Evolutionary conservation across 2,329 filamentous ascomycete species (phyloP).

Genomic region (Nothopassalora personata): DNA sequence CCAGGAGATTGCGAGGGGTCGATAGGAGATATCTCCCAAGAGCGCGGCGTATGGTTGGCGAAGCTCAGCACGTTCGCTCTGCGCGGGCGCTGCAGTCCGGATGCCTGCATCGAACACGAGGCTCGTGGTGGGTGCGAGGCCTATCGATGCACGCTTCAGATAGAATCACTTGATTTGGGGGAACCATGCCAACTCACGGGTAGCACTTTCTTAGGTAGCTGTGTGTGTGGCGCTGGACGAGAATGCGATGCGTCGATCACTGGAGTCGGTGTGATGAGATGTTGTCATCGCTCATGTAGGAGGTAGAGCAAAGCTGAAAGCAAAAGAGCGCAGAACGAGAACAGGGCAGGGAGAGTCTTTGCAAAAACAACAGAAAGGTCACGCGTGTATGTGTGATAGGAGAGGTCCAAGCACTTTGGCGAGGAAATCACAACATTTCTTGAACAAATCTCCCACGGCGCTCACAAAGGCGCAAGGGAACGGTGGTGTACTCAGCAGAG

Average conservation of each 20-base stretch:
- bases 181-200: constrained; percentile 14
- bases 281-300: not conserved
- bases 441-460: constrained; percentile 9
- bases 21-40: constrained; percentile 25
- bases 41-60: constrained; percentile 33
- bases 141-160: constrained; percentile 16
- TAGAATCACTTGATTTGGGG: constrained; percentile 14
- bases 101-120: constrained; percentile 33
- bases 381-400: constrained; percentile 13
- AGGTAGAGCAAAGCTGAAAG: constrained; percentile 4
- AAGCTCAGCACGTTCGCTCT: constrained; percentile 24
- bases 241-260: constrained; percentile 19
- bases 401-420: constrained; percentile 3
- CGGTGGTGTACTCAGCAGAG: constrained; percentile 11
- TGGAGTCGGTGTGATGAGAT: constrained; percentile 3
- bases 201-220: not conserved
- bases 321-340: constrained; percentile 1
- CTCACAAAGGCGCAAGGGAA: constrained; percentile 28
- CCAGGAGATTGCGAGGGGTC: constrained; percentile 25
- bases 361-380: constrained; percentile 7
- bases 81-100: constrained; percentile 27
- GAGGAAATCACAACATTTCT: constrained; percentile 7
- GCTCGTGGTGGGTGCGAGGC: constrained; percentile 4
- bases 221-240: constrained; percentile 15
- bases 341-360: not conserved